Evolutionary conservation across 495 filamentous ascomycete species (phyloP).

Genomic region (Delitschia confertaspora): DNA sequence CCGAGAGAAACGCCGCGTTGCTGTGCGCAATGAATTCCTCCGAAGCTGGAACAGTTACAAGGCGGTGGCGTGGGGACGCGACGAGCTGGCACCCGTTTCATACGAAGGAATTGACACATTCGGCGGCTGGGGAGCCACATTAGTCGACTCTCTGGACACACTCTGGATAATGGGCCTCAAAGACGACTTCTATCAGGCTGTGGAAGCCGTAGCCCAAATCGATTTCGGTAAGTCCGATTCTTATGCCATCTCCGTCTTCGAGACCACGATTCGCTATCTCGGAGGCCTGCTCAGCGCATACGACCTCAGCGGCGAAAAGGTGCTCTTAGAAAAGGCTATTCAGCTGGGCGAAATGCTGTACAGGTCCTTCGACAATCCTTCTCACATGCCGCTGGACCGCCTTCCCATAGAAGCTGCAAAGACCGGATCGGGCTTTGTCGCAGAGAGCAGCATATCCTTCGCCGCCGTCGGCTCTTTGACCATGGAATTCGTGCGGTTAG

Average conservation of each 20-base stretch:
- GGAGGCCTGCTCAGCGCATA: conserved; percentile 45
- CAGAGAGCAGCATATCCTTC: conserved; percentile 28
- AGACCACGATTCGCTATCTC: conserved; percentile 42
- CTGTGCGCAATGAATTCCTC: conserved; percentile 59
- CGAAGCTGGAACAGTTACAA: conserved; percentile 72
- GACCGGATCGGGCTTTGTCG: conserved; percentile 22
- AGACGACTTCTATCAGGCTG: conserved; percentile 32
- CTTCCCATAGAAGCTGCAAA: conserved; percentile 27
- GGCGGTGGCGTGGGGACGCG: conserved; percentile 65
- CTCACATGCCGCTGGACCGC: conserved; percentile 30
- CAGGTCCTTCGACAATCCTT: conserved; percentile 38
- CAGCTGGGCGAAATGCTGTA: conserved; percentile 40
- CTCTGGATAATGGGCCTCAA: conserved; percentile 38
- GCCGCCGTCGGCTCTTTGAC: conserved; percentile 36
- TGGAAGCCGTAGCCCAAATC: conserved; percentile 30
- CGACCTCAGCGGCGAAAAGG: conserved; percentile 39
- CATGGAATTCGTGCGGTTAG: conserved; percentile 37
- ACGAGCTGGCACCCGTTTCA: conserved; percentile 64
- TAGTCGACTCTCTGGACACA: conserved; percentile 35
- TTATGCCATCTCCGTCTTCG: conserved; percentile 40
- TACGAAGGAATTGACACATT: conserved; percentile 39
- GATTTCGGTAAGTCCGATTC: conserved; percentile 31
- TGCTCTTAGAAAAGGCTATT: conserved; percentile 35
- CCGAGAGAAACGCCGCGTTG: conserved; percentile 41
- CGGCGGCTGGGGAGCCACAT: conserved; percentile 35